Evolutionary conservation across 768 basidiomycete genomes (phyloP).

Genomic region (Leccinellum luteum): DNA sequence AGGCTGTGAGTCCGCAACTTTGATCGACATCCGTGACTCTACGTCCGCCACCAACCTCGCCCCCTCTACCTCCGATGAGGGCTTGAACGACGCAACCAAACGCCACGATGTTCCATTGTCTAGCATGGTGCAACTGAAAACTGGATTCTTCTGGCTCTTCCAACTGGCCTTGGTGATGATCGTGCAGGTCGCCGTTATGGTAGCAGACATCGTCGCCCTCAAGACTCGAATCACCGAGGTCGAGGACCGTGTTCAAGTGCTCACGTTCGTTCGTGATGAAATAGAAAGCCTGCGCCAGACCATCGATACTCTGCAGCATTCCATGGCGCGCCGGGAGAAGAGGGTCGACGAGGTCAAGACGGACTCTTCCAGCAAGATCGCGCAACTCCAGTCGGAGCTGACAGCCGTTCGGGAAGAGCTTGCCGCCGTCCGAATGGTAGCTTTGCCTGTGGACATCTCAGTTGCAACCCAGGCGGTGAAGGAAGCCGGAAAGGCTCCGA

Average conservation of each 20-base stretch:
- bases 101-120: not conserved
- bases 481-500: not conserved
- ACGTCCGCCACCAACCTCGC: too few species aligned
- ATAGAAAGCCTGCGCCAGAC: slow-evolving; percentile 3
- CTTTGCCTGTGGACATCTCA: not conserved
- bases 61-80: not conserved
- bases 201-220: slow-evolving; percentile 14
- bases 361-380: slow-evolving; percentile 14
- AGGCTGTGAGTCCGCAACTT: too few species aligned
- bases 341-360: slow-evolving; percentile 12
- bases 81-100: not conserved
- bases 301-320: not conserved
- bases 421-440: not conserved
- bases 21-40: too few species aligned
- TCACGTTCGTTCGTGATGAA: not conserved
- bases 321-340: slow-evolving; percentile 5
- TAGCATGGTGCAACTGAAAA: not conserved
- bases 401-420: slow-evolving; percentile 8
- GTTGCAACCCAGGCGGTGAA: slow-evolving; percentile 1
- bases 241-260: slow-evolving; percentile 3
- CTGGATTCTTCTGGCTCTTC: slow-evolving; percentile 6
- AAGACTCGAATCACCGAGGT: slow-evolving; percentile 16
- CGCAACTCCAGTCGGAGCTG: slow-evolving; percentile 15
- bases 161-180: slow-evolving; percentile 2
- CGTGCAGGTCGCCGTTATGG: slow-evolving; percentile 1